Evolutionary conservation across 441 rosid species (phyloP).

Genomic region (Jatropha podagrica): DNA sequence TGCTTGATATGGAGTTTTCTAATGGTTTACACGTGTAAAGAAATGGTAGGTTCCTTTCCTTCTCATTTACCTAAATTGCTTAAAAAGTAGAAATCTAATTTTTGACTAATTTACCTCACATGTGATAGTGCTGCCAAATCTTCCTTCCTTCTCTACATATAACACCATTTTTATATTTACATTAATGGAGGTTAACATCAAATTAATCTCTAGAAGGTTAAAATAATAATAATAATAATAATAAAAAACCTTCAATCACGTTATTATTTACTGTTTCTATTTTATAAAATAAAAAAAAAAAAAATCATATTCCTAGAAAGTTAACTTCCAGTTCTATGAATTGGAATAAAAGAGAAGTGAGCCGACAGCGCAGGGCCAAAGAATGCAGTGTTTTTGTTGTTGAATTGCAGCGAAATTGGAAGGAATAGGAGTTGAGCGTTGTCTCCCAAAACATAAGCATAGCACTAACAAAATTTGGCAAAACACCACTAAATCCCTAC

Average conservation of each 20-base stretch:
- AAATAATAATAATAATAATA: neutral
- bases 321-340: too few species aligned
- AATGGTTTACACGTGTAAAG: too few species aligned
- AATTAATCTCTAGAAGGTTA: neutral
- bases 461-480: conserved; percentile 12
- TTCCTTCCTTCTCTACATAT: neutral
- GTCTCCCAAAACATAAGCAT: conserved; percentile 32
- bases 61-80: neutral
- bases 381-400: conserved; percentile 4
- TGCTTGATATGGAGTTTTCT: neutral
- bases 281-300: too few species aligned
- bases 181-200: neutral
- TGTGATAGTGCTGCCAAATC: neutral
- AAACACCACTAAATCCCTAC: conserved; percentile 13
- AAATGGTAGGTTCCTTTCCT: neutral
- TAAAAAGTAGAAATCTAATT: neutral
- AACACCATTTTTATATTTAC: conserved; percentile 1
- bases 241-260: too few species aligned
- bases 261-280: too few species aligned
- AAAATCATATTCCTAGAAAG: too few species aligned
- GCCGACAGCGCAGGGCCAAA: neutral
- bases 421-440: conserved; percentile 18
- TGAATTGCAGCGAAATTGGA: conserved; percentile 6
- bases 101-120: neutral
- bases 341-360: neutral